Evolutionary conservation across 106 monocot genomes (phyloP), one percentile per base, ranked within the genome.

Genomic region (Iris macrosiphon): DNA sequence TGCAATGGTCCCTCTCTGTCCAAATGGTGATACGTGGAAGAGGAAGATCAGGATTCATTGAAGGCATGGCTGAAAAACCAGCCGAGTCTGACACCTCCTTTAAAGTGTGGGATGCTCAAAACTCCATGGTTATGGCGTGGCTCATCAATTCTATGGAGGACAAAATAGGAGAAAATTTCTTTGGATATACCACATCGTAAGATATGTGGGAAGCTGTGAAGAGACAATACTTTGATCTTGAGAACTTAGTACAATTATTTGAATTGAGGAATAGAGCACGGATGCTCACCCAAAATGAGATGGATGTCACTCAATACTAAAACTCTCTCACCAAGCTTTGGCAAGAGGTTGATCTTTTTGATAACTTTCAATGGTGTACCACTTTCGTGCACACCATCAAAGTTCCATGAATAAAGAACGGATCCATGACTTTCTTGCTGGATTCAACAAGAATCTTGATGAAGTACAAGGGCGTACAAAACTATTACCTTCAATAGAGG

Each of bases 371-470:
- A 35, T 35, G 34, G 34, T 35, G 34, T 10, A 35, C 34, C 10
- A 35, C 34, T 35, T 35, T 6, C 34, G 34, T 6, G 34, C 4
- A 10, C 34, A 35, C 34, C 34, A 35, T 10, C 34, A 35, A 35
- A 35, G 10, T 35, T 35, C 4, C 10, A 10, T 35, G 7, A 35
- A 35, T 6, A 35, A 52, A 4, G 11, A 52, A 55, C 13, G 2
- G 16, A 18, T 17, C 21, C 10, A 28, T 11, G 30, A 51, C n/a
- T 12, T 46, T 7, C 23, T 60, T 65, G 45, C 57, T 66, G 17
- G 65, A 52, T 31, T 73, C 57, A 17, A 65, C 40, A 31, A 42
- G 40, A 2, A 73, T 6, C 49, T 49, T 19, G 49, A 49, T 12
- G 49, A 20, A 49, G 21, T 49, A 7, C n/a, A 12, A 4, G 49